Evolutionary conservation across 208 protist species (phyloP).

Genomic region (Sergeia podlipaevii): DNA sequence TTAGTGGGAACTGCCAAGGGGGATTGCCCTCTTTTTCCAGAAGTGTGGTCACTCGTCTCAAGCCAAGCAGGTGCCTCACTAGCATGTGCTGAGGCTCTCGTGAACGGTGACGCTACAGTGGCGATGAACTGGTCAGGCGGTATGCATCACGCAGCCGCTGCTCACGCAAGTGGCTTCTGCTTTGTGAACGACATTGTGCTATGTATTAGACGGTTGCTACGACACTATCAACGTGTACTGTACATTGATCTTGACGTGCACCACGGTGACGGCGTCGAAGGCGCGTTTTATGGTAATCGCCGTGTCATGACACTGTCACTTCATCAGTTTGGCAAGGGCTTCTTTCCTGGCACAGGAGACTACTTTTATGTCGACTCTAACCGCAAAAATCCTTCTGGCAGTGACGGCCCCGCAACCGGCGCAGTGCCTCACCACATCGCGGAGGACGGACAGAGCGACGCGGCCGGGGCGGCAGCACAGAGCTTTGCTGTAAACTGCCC

Average conservation of each 20-base stretch:
- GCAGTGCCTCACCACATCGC: conserved; percentile 75
- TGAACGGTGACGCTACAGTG: conserved; percentile 88
- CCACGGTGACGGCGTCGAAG: conserved; percentile 99
- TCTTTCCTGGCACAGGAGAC: conserved; percentile 97
- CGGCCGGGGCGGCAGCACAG: conserved; percentile 13
- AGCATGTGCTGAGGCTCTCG: conserved; percentile 94
- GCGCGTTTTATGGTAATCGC: conserved; percentile 98
- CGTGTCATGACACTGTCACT: conserved; percentile 99
- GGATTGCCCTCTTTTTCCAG: conserved; percentile 80
- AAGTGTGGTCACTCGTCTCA: conserved; percentile 71
- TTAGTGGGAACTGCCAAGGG: conserved; percentile 45
- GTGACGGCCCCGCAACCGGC: conserved; percentile 12
- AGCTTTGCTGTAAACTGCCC: conserved; percentile 95
- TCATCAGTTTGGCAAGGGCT: conserved; percentile 98
- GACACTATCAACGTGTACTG: conserved; percentile 95
- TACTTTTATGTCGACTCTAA: conserved; percentile 7
- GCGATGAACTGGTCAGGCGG: conserved; percentile 99
- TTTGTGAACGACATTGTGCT: conserved; percentile 99
- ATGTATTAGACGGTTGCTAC: conserved; percentile 98
- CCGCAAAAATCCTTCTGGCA: neutral
- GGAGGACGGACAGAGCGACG: no score
- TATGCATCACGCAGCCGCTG: conserved; percentile 95
- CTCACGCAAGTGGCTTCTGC: conserved; percentile 98
- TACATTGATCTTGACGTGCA: conserved; percentile 99
- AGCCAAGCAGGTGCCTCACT: conserved; percentile 90